Conservation (phyloP, 1,139 yeast species). For the Kodamaea alishanica region DNA sequence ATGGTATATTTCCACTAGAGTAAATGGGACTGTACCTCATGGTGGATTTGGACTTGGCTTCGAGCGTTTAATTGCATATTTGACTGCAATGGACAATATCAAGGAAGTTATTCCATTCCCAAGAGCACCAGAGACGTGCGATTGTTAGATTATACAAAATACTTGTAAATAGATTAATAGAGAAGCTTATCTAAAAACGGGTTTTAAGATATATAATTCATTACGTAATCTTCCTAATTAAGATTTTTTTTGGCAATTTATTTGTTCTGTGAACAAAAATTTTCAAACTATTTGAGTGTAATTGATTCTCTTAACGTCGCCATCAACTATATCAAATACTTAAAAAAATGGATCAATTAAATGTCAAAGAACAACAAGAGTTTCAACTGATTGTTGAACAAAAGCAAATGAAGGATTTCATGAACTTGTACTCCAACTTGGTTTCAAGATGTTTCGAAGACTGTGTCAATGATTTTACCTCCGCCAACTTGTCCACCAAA, state of each 20-base stretch:
- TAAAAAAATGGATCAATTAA: slow-evolving; percentile 67
- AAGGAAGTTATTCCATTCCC: slow-evolving; percentile 89
- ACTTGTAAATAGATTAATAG: slow-evolving; percentile 3
- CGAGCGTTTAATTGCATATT: slow-evolving; percentile 74
- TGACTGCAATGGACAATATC: slow-evolving; percentile 71
- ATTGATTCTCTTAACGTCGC: background rate
- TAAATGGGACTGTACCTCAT: slow-evolving; percentile 82
- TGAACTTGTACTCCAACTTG: slow-evolving; percentile 90
- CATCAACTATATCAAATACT: background rate
- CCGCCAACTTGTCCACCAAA: slow-evolving; percentile 77
- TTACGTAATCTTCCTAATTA: no score
- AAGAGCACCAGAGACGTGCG: slow-evolving; percentile 35
- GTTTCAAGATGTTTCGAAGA: slow-evolving; percentile 96
- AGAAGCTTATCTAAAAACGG: background rate
- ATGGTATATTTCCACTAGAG: slow-evolving; percentile 78
- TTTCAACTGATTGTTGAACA: slow-evolving; percentile 93
- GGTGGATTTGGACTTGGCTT: slow-evolving; percentile 98
- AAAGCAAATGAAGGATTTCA: slow-evolving; percentile 98
- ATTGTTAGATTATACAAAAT: slow-evolving; percentile 21
- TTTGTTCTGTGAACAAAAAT: no score
- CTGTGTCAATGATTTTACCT: slow-evolving; percentile 97
- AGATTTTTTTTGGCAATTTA: no score
- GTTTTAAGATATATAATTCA: no score
- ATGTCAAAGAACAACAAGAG: slow-evolving; percentile 93
- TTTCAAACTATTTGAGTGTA: no score